Conservation (phyloP, 805 yeast genomes). For the Debaryomyces hansenii region DNA sequence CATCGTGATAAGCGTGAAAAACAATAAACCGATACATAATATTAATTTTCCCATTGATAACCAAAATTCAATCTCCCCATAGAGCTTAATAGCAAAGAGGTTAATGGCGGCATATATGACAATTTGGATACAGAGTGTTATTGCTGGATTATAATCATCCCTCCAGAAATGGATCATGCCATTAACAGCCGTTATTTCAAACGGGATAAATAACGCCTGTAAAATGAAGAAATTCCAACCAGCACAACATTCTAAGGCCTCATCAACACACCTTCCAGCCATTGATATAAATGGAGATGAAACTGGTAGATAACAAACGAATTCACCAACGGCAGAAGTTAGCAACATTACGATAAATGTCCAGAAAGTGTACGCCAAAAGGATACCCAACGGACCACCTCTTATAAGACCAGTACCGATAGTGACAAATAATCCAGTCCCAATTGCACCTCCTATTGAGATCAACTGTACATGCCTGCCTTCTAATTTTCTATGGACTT, state of each 20-base stretch:
- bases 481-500: constrained; percentile 12
- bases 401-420: constrained; percentile 31
- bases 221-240: constrained; percentile 34
- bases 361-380: constrained; percentile 33
- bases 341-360: constrained; percentile 28
- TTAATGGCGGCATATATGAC: constrained; percentile 60
- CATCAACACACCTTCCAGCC: constrained; percentile 40
- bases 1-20: constrained; percentile 75
- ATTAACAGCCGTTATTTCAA: constrained; percentile 74
- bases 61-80: constrained; percentile 80
- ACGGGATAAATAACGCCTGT: constrained; percentile 53
- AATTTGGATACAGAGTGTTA: constrained; percentile 57
- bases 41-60: constrained; percentile 60
- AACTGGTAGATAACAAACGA: constrained; percentile 36
- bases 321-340: constrained; percentile 35
- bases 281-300: constrained; percentile 38
- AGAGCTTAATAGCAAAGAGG: constrained; percentile 64
- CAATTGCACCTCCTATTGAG: constrained; percentile 42
- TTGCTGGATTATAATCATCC: constrained; percentile 48
- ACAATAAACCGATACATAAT: constrained; percentile 63
- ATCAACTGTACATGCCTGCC: constrained; percentile 38
- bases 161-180: constrained; percentile 78
- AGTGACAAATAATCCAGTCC: constrained; percentile 38
- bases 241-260: constrained; percentile 32
- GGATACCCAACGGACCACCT: constrained; percentile 36